Percentiles rank a stretch among this genome's conserved stretches.
These are phyloP conservation scores for Fusarium sp. DNA, from an alignment of 2,329 filamentous ascomycete species.

Conservation along the genomic window DNA sequence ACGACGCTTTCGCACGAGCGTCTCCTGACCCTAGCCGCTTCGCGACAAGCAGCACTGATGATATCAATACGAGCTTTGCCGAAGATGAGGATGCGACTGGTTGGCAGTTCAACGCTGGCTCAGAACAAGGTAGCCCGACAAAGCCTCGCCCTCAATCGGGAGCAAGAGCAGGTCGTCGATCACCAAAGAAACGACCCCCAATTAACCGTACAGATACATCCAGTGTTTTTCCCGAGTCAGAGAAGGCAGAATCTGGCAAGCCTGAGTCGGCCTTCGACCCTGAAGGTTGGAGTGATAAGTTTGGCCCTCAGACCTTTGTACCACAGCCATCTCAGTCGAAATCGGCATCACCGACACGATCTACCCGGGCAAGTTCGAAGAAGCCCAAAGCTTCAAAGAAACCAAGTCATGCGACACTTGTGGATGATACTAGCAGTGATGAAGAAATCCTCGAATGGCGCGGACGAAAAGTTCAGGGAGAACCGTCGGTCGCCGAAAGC, in stretches of 20 bases:
- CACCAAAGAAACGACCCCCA: constrained; percentile 54
- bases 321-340: constrained; percentile 59
- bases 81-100: constrained; percentile 62
- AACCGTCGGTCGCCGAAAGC: constrained; percentile 57
- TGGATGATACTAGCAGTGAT: constrained; percentile 64
- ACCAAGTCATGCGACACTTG: constrained; percentile 62
- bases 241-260: constrained; percentile 46
- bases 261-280: constrained; percentile 62
- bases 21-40: constrained; percentile 60
- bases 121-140: constrained; percentile 48
- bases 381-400: constrained; percentile 73
- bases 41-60: constrained; percentile 68
- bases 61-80: constrained; percentile 74
- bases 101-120: constrained; percentile 70
- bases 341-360: constrained; percentile 63
- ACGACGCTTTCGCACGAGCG: constrained; percentile 58
- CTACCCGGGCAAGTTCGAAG: constrained; percentile 65
- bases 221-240: constrained; percentile 40
- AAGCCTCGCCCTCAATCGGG: constrained; percentile 57
- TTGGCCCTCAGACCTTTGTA: constrained; percentile 69
- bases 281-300: constrained; percentile 68
- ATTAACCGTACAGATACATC: constrained; percentile 43
- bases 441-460: constrained; percentile 57
- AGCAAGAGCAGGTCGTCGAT: constrained; percentile 59
- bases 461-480: constrained; percentile 53